These are phyloP conservation scores for Penicillium subrubescens DNA, from an alignment of 495 filamentous ascomycete genomes.

Conservation along the genomic window DNA sequence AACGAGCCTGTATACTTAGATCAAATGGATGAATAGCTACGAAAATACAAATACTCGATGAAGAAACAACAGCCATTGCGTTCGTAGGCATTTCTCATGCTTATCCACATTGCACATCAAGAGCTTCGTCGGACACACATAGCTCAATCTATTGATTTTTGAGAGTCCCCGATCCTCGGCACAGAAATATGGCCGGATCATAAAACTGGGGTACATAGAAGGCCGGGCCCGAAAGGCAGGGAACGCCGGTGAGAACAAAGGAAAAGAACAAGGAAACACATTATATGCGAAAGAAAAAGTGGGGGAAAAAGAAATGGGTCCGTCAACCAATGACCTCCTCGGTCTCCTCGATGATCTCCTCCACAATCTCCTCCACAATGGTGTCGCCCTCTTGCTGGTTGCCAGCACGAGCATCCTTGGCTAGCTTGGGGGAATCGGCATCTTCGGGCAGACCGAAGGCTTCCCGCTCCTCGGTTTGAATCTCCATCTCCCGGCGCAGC, in stretches of 20 bases:
- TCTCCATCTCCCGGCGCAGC: conserved; percentile 72
- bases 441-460: conserved; percentile 67
- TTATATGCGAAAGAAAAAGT: conserved; percentile 41
- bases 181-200: conserved; percentile 19
- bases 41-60: conserved; percentile 5
- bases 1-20: conserved; percentile 26
- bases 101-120: conserved; percentile 42
- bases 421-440: conserved; percentile 56
- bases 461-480: conserved; percentile 71
- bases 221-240: conserved; percentile 26
- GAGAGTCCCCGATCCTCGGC: conserved; percentile 30
- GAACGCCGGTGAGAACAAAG: conserved; percentile 30
- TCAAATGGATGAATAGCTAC: not conserved
- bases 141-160: conserved; percentile 37
- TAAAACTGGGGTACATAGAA: conserved; percentile 29
- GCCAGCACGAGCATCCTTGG: conserved; percentile 48
- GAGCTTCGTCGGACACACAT: conserved; percentile 24
- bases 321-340: conserved; percentile 72
- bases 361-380: conserved; percentile 85
- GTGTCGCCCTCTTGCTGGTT: conserved; percentile 64
- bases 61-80: conserved; percentile 20
- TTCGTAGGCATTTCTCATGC: conserved; percentile 41
- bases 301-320: conserved; percentile 18
- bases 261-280: conserved; percentile 38
- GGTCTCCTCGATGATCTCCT: conserved; percentile 90